phyloP scores from a whole-genome alignment of 441 rosid species.

The Gossypium schwendimanii region DNA sequence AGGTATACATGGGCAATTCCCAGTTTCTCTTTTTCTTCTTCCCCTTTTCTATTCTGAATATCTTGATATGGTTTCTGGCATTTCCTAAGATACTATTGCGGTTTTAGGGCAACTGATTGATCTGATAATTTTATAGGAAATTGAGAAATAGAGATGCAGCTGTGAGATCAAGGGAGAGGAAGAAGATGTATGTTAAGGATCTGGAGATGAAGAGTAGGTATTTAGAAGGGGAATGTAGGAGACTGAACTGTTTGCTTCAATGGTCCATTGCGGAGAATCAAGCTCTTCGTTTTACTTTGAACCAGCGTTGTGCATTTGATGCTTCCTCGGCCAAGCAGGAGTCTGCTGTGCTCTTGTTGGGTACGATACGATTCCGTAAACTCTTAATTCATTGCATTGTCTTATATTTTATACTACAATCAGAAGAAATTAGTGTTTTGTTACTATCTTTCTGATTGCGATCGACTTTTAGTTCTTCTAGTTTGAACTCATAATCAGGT shows the following conservation, averaged over 20 bases:
- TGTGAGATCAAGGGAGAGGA: slow-evolving; percentile 79
- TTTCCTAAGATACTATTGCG: not conserved
- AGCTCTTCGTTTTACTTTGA: slow-evolving; percentile 52
- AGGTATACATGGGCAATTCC: slow-evolving; percentile 39
- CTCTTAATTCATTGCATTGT: not conserved
- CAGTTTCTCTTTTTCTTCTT: not conserved
- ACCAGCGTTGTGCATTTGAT: slow-evolving; percentile 48
- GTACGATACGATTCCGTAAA: slow-evolving; percentile 39
- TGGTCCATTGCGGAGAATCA: slow-evolving; percentile 71
- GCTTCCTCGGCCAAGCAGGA: slow-evolving; percentile 82
- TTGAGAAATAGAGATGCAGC: slow-evolving; percentile 88
- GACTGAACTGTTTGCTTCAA: slow-evolving; percentile 70
- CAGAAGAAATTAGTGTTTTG: not conserved
- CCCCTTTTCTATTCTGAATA: not conserved
- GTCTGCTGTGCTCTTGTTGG: slow-evolving; percentile 99
- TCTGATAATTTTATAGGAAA: slow-evolving; percentile 44
- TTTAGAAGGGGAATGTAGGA: slow-evolving; percentile 75
- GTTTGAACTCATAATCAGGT: not conserved
- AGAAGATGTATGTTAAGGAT: slow-evolving; percentile 64
- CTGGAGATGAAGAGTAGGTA: slow-evolving; percentile 75
- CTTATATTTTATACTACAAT: not conserved
- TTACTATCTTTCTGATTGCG: too few species aligned
- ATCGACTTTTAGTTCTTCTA: not conserved
- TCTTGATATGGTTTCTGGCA: not conserved
- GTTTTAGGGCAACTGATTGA: slow-evolving; percentile 1